These are phyloP conservation scores for Mycena olivaceomarginata DNA, from an alignment of 768 basidiomycete genomes.

Conservation along the genomic window DNA sequence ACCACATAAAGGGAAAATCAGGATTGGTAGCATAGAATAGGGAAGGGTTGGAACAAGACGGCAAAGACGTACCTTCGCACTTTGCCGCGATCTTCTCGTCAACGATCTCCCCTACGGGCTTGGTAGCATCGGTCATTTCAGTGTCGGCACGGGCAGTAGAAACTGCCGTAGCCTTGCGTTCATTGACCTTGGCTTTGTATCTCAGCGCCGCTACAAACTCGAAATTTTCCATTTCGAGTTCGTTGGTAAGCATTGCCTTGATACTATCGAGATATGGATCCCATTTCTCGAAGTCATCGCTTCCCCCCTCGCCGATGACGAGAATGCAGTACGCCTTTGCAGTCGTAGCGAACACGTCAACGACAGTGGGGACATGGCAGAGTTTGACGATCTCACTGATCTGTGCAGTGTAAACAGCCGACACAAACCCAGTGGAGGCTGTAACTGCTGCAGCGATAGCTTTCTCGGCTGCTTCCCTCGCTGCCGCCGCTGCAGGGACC, in stretches of 20 bases:
- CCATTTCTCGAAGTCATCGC: neutral
- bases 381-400: neutral
- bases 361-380: neutral
- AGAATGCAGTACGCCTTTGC: neutral
- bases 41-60: neutral
- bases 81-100: neutral
- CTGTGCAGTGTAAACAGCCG: neutral
- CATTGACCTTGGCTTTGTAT: neutral
- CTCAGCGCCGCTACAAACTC: neutral
- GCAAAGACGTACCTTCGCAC: neutral
- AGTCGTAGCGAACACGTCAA: neutral
- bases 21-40: neutral
- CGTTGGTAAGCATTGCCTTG: no score
- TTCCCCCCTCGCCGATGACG: no score
- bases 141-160: neutral
- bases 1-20: neutral
- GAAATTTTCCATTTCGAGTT: neutral
- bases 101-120: neutral
- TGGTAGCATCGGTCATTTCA: neutral
- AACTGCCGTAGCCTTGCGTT: neutral
- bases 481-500: neutral
- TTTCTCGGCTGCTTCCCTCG: neutral
- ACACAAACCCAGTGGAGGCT: neutral
- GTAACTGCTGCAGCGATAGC: neutral
- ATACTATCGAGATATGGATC: neutral